Conservation (phyloP, 768 basidiomycete species). For the Rhizopogon vulgaris region DNA sequence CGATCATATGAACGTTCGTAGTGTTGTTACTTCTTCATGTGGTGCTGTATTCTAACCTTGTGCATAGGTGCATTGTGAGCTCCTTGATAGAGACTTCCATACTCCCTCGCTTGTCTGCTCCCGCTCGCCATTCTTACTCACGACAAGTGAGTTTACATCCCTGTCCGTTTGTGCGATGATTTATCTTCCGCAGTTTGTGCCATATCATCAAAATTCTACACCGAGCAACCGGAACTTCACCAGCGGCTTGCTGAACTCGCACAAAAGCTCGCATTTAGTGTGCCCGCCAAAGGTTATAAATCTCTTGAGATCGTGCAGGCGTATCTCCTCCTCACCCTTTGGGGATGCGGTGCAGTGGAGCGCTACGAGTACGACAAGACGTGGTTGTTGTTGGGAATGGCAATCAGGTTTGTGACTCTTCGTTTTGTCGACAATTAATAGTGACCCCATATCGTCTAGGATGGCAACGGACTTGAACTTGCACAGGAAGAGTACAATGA, state of each 20-base stretch:
- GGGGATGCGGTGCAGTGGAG: constrained; percentile 93
- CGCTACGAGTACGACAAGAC: constrained; percentile 96
- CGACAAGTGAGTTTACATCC: constrained; percentile 60
- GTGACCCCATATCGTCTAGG: constrained; percentile 32
- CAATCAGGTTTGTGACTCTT: constrained; percentile 50
- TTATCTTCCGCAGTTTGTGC: constrained; percentile 66
- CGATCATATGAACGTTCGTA: constrained; percentile 64
- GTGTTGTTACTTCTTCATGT: constrained; percentile 6
- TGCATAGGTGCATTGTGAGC: constrained; percentile 64
- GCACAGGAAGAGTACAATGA: constrained; percentile 72
- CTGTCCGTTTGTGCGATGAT: not conserved
- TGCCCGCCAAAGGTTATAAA: constrained; percentile 84
- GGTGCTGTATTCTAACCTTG: constrained; percentile 5
- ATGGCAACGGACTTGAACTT: constrained; percentile 96
- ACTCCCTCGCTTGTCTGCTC: constrained; percentile 92
- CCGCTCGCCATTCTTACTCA: constrained; percentile 90
- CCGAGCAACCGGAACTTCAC: constrained; percentile 76
- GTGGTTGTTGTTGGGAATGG: constrained; percentile 87
- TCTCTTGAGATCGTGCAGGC: constrained; percentile 95
- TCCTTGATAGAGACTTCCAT: constrained; percentile 86
- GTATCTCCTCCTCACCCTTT: constrained; percentile 81
- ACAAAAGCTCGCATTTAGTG: constrained; percentile 82
- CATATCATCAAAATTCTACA: constrained; percentile 89
- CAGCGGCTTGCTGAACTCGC: constrained; percentile 72
- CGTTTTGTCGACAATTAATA: not conserved